Conservation (phyloP, 352 stramenopile genomes). For the Phytophthora citricola region DNA sequence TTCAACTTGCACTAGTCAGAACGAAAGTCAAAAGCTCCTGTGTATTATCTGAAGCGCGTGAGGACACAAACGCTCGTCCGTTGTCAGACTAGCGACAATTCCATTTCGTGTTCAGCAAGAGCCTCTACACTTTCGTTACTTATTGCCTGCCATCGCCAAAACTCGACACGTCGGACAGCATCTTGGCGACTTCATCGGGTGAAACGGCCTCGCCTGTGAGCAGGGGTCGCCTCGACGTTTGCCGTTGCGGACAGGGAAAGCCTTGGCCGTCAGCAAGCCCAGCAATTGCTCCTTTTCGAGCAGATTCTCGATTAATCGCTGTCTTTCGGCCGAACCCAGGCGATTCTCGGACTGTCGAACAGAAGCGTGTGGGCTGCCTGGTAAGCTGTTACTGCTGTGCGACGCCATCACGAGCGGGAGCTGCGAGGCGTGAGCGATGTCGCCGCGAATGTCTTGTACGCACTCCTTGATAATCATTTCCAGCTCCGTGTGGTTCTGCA, state of each 20-base stretch:
- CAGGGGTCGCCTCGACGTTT: conserved; percentile 44
- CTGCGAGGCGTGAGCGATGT: conserved; percentile 53
- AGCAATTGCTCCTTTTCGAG: conserved; percentile 87
- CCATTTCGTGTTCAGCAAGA: conserved; percentile 19
- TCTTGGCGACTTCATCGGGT: conserved; percentile 49
- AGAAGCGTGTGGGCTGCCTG: conserved; percentile 11
- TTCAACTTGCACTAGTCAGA: conserved; percentile 23
- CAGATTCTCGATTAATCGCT: conserved; percentile 80
- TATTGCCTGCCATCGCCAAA: conserved; percentile 19
- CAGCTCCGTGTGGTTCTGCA: conserved; percentile 84
- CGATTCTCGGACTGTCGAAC: conserved; percentile 24
- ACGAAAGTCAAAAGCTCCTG: background rate
- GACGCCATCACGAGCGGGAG: conserved; percentile 22
- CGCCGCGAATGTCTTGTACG: conserved; percentile 81
- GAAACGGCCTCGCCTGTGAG: conserved; percentile 54
- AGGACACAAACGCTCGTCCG: conserved; percentile 3
- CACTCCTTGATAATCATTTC: conserved; percentile 83
- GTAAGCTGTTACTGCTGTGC: conserved; percentile 21
- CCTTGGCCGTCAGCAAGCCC: conserved; percentile 76
- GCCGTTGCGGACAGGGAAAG: conserved; percentile 60
- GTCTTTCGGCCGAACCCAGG: conserved; percentile 55
- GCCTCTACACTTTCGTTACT: conserved; percentile 31
- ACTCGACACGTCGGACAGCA: conserved; percentile 49
- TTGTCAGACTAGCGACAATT: conserved; percentile 6
- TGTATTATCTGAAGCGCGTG: background rate